Evolutionary conservation across 140 eudicot genomes (phyloP).

Genomic region (Oenanthe javanica): DNA sequence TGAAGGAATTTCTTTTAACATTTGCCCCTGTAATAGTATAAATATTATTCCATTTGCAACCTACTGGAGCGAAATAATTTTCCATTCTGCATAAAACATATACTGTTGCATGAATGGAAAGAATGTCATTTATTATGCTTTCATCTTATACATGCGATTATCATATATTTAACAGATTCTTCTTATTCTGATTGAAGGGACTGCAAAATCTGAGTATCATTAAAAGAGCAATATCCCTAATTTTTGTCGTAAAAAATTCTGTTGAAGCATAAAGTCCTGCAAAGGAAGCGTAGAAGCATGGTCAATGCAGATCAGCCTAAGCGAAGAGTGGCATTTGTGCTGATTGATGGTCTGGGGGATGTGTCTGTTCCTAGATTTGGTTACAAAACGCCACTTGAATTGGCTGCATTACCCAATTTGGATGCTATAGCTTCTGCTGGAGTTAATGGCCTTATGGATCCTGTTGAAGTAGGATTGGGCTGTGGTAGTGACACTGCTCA

Average conservation of each 20-base stretch:
- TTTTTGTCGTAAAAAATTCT: not conserved
- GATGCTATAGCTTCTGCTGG: constrained; percentile 93
- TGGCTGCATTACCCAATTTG: constrained; percentile 69
- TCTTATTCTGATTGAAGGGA: not conserved
- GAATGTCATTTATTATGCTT: not conserved
- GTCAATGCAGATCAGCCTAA: constrained; percentile 33
- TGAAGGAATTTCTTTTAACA: not conserved
- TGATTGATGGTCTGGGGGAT: constrained; percentile 90
- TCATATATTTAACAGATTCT: not conserved
- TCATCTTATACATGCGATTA: not conserved
- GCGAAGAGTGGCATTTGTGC: constrained; percentile 81
- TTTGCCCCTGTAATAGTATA: not conserved
- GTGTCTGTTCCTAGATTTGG: constrained; percentile 86
- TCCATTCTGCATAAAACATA: not conserved
- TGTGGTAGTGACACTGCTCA: constrained; percentile 98
- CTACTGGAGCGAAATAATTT: not conserved
- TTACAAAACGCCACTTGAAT: constrained; percentile 69
- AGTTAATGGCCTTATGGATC: constrained; percentile 95
- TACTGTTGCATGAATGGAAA: not conserved
- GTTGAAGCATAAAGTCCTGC: not conserved
- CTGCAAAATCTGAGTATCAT: not conserved
- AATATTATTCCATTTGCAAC: not conserved
- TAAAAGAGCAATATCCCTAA: not conserved
- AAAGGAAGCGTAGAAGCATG: constrained; percentile 25
- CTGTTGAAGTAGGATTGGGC: constrained; percentile 87